Conservation (phyloP, 139 green algal genomes). For the Chlamydomonas asymmetrica region DNA sequence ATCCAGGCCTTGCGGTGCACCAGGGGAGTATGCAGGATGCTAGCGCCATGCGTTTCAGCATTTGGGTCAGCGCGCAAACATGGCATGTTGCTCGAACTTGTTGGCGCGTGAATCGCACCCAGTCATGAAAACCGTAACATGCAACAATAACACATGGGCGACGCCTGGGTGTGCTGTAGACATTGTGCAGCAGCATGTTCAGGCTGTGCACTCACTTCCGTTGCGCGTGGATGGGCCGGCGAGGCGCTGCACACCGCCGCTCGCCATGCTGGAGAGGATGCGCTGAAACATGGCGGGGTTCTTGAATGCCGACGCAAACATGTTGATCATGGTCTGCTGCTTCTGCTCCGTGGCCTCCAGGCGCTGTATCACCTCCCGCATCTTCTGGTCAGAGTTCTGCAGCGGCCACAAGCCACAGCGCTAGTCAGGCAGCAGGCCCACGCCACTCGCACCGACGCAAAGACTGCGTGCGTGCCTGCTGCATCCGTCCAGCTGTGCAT, state of each 20-base stretch:
- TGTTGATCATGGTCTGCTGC: constrained; percentile 83
- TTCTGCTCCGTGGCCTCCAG: constrained; percentile 73
- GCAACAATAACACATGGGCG: background rate
- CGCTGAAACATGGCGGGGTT: constrained; percentile 75
- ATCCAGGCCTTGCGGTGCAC: too few species aligned
- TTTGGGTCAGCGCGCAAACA: too few species aligned
- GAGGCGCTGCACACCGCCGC: constrained; percentile 41
- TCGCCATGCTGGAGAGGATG: constrained; percentile 24
- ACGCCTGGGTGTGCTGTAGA: background rate
- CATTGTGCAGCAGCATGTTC: background rate
- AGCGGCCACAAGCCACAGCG: background rate
- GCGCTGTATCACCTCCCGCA: constrained; percentile 61
- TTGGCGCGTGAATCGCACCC: too few species aligned
- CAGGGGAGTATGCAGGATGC: too few species aligned
- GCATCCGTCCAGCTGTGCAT: background rate
- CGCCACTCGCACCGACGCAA: background rate
- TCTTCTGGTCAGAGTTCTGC: constrained; percentile 60
- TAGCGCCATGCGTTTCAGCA: too few species aligned
- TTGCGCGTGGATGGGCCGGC: constrained; percentile 7
- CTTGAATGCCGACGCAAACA: constrained; percentile 78
- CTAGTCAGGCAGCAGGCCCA: background rate
- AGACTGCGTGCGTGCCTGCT: background rate
- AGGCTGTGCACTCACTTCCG: background rate
- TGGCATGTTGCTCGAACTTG: too few species aligned
- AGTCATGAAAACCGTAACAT: too few species aligned